Percentiles rank a stretch among this genome's conserved stretches.
Evolutionary conservation across 192 early-diverging fungal genomes (phyloP).

Genomic region (Podila epigama): DNA sequence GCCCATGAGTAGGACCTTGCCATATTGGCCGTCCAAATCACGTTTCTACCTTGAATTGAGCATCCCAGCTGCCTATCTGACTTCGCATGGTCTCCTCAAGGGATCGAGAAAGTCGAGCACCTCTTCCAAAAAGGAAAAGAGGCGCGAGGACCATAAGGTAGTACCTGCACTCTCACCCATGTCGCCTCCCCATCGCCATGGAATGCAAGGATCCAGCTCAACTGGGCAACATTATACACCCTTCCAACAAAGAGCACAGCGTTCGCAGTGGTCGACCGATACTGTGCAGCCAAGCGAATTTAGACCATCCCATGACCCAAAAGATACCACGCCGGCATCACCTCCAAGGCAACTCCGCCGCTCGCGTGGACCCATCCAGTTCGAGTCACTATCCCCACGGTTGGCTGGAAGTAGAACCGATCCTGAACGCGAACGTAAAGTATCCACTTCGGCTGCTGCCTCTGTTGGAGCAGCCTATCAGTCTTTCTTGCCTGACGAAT

Average conservation of each 20-base stretch:
- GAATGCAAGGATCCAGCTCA: neutral
- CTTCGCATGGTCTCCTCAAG: constrained; percentile 29
- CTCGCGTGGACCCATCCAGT: neutral
- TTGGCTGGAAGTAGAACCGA: neutral
- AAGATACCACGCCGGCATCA: neutral
- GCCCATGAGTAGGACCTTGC: constrained; percentile 17
- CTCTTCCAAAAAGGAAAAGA: constrained; percentile 1
- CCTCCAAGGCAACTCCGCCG: neutral
- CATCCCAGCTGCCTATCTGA: constrained; percentile 40
- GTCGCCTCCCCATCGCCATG: neutral
- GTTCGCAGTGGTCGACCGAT: no score
- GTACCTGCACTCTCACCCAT: neutral
- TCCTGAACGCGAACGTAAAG: neutral
- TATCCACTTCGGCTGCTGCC: neutral
- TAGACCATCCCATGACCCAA: neutral
- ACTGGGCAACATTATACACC: neutral
- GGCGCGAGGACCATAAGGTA: neutral
- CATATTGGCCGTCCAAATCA: constrained; percentile 40
- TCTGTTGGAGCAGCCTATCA: no score
- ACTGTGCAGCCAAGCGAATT: no score
- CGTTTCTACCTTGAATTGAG: constrained; percentile 30
- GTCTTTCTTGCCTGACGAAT: neutral
- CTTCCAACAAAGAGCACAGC: no score
- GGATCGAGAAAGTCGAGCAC: neutral
- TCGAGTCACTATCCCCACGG: neutral